These are phyloP conservation scores for Prototheca cutis DNA, from an alignment of 163 green algal species.

Conservation along the genomic window DNA sequence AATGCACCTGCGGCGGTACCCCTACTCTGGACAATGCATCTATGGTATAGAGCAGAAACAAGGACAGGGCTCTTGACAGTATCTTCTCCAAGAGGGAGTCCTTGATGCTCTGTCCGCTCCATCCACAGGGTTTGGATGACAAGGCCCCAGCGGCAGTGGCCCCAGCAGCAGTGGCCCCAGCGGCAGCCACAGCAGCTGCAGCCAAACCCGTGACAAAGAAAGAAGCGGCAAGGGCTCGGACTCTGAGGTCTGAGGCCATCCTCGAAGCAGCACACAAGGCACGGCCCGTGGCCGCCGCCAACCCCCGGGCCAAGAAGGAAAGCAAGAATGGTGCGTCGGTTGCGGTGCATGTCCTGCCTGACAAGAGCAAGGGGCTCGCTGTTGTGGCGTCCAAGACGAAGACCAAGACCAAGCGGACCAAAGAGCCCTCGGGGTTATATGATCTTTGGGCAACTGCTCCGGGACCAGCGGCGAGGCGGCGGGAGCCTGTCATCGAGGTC, in stretches of 20 bases:
- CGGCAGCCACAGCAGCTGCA: too few relatives aligned
- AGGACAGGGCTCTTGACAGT: too few relatives aligned
- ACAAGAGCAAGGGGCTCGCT: not conserved
- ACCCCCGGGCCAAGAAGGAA: not conserved
- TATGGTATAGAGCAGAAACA: too few relatives aligned
- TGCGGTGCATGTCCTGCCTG: not conserved
- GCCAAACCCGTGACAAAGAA: too few relatives aligned
- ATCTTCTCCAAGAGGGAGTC: too few relatives aligned
- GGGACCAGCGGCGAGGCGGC: too few relatives aligned
- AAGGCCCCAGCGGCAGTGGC: too few relatives aligned
- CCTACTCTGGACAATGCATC: slow-evolving; percentile 11
- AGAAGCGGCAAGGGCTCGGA: slow-evolving; percentile 9
- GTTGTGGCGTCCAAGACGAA: not conserved
- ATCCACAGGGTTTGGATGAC: too few relatives aligned
- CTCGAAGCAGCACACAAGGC: slow-evolving; percentile 18
- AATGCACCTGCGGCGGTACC: not conserved
- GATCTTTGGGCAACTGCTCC: too few relatives aligned
- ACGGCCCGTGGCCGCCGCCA: not conserved
- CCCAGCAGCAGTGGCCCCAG: too few relatives aligned
- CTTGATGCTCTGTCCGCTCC: too few relatives aligned
- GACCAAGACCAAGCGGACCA: not conserved
- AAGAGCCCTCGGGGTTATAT: not conserved
- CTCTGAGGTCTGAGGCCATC: slow-evolving; percentile 24
- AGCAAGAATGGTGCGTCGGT: not conserved
- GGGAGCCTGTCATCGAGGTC: too few relatives aligned